Percentiles rank a stretch among this genome's conserved stretches.
Evolutionary conservation across 139 green algal species (phyloP).

Genomic region (Chlamydomonas schloesseri): DNA sequence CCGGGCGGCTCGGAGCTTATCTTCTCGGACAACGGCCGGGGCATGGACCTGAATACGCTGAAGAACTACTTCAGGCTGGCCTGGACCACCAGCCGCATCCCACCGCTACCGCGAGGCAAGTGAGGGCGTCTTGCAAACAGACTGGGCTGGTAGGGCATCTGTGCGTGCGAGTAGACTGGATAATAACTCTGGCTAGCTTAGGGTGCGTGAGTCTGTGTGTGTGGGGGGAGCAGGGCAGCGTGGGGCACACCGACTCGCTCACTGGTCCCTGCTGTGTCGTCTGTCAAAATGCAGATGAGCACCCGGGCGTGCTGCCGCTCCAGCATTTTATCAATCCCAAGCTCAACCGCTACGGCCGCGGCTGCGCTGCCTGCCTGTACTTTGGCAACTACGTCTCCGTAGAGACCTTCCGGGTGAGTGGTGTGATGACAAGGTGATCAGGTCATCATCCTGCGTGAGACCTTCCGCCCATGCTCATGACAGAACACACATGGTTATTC

Average conservation of each 20-base stretch:
- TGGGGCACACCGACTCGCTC: too few relatives aligned
- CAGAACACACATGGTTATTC: too few relatives aligned
- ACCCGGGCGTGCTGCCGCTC: constrained; percentile 16
- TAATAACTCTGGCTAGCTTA: too few relatives aligned
- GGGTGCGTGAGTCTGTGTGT: too few relatives aligned
- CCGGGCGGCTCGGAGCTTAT: neutral
- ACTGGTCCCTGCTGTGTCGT: too few relatives aligned
- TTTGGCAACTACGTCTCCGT: neutral
- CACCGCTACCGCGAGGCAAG: neutral
- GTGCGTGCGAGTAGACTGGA: too few relatives aligned
- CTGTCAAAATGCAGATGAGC: neutral
- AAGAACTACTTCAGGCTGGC: neutral
- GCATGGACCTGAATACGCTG: neutral
- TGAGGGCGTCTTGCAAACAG: too few relatives aligned
- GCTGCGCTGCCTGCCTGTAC: neutral
- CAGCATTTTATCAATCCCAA: constrained; percentile 10
- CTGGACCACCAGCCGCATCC: neutral
- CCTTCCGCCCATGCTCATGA: too few relatives aligned
- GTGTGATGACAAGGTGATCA: neutral
- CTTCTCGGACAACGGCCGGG: constrained; percentile 17
- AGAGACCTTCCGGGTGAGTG: neutral
- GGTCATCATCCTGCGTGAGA: too few relatives aligned
- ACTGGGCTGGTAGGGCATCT: neutral
- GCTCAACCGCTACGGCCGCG: constrained; percentile 41
- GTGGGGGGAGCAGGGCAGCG: too few relatives aligned